Evolutionary conservation across 2,329 filamentous ascomycete species (phyloP).

Genomic region (Fusarium sp.): DNA sequence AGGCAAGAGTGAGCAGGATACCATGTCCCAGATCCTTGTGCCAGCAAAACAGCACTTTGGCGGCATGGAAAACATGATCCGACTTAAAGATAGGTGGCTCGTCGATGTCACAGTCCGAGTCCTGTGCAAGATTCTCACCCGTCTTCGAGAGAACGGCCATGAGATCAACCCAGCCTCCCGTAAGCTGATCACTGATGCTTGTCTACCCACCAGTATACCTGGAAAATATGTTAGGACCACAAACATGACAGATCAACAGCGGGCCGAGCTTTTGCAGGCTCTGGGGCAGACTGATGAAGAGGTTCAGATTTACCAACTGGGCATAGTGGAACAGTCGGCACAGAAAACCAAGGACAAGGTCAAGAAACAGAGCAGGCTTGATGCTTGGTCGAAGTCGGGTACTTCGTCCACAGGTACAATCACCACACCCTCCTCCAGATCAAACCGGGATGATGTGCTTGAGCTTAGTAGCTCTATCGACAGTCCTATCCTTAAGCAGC

Average conservation of each 20-base stretch:
- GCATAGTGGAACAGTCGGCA: constrained; percentile 41
- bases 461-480: constrained; percentile 61
- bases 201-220: constrained; percentile 66
- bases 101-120: constrained; percentile 85
- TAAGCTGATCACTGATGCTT: constrained; percentile 73
- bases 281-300: constrained; percentile 70
- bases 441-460: constrained; percentile 61
- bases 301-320: constrained; percentile 61
- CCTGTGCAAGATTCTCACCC: constrained; percentile 84
- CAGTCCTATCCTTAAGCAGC: constrained; percentile 60
- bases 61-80: constrained; percentile 87
- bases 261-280: constrained; percentile 80
- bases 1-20: constrained; percentile 52
- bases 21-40: constrained; percentile 54
- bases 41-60: constrained; percentile 64
- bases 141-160: constrained; percentile 82
- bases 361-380: constrained; percentile 71
- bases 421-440: constrained; percentile 45
- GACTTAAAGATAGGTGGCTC: constrained; percentile 88
- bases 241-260: constrained; percentile 84
- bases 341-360: constrained; percentile 49
- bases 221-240: constrained; percentile 75
- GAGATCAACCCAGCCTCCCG: constrained; percentile 72
- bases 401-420: constrained; percentile 41
- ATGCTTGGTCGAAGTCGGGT: constrained; percentile 70